These are phyloP conservation scores for Tubosaeta brunneosetosa DNA, from an alignment of 768 basidiomycete species.

Conservation along the genomic window DNA sequence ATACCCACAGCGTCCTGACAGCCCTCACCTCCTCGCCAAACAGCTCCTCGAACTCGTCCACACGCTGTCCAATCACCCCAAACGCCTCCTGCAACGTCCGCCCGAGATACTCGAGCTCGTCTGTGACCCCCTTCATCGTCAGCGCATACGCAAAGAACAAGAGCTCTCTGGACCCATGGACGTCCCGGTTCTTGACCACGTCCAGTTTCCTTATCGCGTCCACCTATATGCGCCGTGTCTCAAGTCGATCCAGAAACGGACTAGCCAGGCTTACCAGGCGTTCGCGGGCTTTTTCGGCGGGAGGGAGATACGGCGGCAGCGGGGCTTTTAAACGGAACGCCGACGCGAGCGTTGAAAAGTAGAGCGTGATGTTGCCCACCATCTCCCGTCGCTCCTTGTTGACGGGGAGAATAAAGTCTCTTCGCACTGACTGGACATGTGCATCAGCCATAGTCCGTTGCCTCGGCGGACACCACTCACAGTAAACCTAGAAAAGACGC, in stretches of 20 bases:
- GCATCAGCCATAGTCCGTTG: not conserved
- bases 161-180: conserved; percentile 77
- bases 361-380: conserved; percentile 92
- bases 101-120: conserved; percentile 82
- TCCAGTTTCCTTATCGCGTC: conserved; percentile 78
- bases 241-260: not conserved
- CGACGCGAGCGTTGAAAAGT: conserved; percentile 74
- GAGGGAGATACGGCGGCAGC: conserved; percentile 93
- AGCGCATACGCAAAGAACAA: conserved; percentile 93
- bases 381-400: conserved; percentile 87
- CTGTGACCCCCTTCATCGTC: conserved; percentile 91
- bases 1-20: not conserved
- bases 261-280: conserved; percentile 50
- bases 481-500: conserved; percentile 55
- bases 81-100: conserved; percentile 81
- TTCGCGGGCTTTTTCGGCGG: conserved; percentile 80
- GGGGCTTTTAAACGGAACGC: conserved; percentile 85
- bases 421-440: conserved; percentile 59
- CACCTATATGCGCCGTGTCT: conserved; percentile 43
- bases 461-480: conserved; percentile 35
- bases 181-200: conserved; percentile 81
- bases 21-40: conserved; percentile 38
- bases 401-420: conserved; percentile 88
- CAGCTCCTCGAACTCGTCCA: conserved; percentile 78
- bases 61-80: conserved; percentile 82